phyloP scores from a whole-genome alignment of 176 grass and related monocot species.

The Aegilops speltoides region DNA sequence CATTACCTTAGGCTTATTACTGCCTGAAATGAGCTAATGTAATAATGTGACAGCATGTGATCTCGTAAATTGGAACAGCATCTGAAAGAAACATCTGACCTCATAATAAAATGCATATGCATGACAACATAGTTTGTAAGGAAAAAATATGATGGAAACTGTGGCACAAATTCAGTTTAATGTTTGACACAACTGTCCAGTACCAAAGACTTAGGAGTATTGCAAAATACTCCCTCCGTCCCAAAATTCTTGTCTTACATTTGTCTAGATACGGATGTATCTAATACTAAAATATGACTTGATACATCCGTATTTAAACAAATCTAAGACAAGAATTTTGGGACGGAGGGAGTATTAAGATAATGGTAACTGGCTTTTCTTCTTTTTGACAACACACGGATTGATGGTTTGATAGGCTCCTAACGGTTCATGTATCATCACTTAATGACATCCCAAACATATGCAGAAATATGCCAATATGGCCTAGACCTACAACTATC shows the following conservation, averaged over 20 bases:
- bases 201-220: background rate
- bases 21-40: background rate
- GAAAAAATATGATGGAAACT: constrained; percentile 19
- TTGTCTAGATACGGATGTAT: too few species aligned
- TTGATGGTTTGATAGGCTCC: background rate
- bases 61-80: background rate
- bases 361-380: background rate
- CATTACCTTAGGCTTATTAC: background rate
- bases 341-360: too few species aligned
- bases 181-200: background rate
- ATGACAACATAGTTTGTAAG: background rate
- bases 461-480: background rate
- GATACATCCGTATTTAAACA: too few species aligned
- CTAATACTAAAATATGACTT: too few species aligned
- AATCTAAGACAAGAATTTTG: too few species aligned
- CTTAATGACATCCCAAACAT: background rate
- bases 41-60: background rate
- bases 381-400: background rate
- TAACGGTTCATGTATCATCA: background rate
- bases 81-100: background rate
- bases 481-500: background rate
- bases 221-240: too few species aligned
- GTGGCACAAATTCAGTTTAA: background rate
- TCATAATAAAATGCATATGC: background rate
- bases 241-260: too few species aligned